Conservation (phyloP, 2,329 filamentous ascomycete species). For the Penicillium olsonii region DNA sequence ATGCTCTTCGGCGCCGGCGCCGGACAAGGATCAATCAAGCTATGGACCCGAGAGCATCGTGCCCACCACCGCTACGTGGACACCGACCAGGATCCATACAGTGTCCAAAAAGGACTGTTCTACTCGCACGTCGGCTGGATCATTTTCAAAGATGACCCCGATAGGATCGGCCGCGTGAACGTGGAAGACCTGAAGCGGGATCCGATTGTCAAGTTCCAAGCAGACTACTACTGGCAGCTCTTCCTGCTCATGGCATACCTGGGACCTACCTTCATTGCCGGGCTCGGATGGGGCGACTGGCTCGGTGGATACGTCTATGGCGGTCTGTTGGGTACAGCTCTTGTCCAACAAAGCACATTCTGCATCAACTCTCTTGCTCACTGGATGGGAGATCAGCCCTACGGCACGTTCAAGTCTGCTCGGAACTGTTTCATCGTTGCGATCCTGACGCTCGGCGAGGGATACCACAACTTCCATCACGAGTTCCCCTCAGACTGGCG, state of each 20-base stretch:
- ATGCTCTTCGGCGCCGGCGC: slow-evolving; percentile 68
- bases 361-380: slow-evolving; percentile 86
- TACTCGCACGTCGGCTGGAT: slow-evolving; percentile 86
- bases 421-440: slow-evolving; percentile 81
- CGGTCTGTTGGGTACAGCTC: slow-evolving; percentile 77
- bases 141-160: slow-evolving; percentile 78
- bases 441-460: slow-evolving; percentile 77
- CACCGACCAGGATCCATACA: slow-evolving; percentile 85
- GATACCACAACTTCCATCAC: slow-evolving; percentile 92
- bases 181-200: slow-evolving; percentile 84
- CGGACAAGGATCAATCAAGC: slow-evolving; percentile 78
- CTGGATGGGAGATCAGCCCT: slow-evolving; percentile 84
- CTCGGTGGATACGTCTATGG: slow-evolving; percentile 76
- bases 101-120: slow-evolving; percentile 77
- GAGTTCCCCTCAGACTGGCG: slow-evolving; percentile 89
- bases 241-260: slow-evolving; percentile 68
- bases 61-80: slow-evolving; percentile 87
- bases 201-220: slow-evolving; percentile 78
- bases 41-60: slow-evolving; percentile 81
- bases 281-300: slow-evolving; percentile 75
- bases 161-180: slow-evolving; percentile 75
- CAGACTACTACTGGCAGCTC: slow-evolving; percentile 66
- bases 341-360: slow-evolving; percentile 86
- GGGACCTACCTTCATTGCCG: slow-evolving; percentile 71
- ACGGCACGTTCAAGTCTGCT: slow-evolving; percentile 83